These are phyloP conservation scores for Gossypium thurberi DNA, from an alignment of 345 rosid species.

Conservation along the genomic window DNA sequence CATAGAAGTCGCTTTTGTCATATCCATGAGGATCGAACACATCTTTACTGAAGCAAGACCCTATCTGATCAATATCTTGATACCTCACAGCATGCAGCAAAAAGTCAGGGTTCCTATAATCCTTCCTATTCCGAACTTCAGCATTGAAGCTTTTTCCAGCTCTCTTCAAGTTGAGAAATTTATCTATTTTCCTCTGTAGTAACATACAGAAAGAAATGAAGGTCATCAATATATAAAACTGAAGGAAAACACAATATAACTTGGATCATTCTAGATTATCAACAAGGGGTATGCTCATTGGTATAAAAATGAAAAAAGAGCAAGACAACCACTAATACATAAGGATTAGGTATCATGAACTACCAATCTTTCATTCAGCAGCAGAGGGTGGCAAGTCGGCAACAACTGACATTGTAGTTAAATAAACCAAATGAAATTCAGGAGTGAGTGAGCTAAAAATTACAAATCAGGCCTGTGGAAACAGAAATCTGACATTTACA, in stretches of 20 bases:
- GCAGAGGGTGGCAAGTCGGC: not conserved
- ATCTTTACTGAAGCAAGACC: constrained; percentile 90
- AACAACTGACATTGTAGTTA: not conserved
- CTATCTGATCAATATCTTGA: constrained; percentile 87
- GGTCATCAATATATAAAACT: not conserved
- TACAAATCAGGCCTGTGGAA: not conserved
- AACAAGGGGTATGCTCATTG: not conserved
- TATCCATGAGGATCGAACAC: constrained; percentile 92
- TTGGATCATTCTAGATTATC: not conserved
- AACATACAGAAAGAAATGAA: constrained; percentile 14
- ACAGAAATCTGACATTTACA: not conserved
- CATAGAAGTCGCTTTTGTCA: constrained; percentile 72
- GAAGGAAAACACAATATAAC: not conserved
- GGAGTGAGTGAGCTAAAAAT: not conserved
- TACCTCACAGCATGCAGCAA: constrained; percentile 87
- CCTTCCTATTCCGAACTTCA: constrained; percentile 92
- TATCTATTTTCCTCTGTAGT: constrained; percentile 66
- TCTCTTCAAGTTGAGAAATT: constrained; percentile 70
- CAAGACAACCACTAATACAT: not conserved
- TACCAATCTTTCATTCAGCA: not conserved
- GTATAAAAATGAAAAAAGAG: not conserved
- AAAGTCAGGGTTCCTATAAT: constrained; percentile 91
- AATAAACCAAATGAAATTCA: not conserved
- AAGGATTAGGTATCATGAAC: not conserved
- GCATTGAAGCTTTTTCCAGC: constrained; percentile 91